Evolutionary conservation across 208 protist genomes (phyloP).

Genomic region (Willaertia magna): DNA sequence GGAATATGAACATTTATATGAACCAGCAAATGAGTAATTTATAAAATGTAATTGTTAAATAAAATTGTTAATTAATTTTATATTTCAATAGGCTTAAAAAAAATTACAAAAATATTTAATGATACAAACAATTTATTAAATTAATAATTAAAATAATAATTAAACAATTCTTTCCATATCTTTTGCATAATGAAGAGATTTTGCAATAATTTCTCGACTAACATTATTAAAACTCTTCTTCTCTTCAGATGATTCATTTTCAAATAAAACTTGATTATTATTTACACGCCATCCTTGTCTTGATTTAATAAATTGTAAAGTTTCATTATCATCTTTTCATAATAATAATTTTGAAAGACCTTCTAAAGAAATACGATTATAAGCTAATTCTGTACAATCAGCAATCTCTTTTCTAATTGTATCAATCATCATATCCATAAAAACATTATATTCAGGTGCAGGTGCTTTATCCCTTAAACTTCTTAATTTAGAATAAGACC

Average conservation of each 20-base stretch:
- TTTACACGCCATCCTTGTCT: background rate
- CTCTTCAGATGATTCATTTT: background rate
- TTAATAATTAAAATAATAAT: background rate
- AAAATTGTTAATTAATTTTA: background rate
- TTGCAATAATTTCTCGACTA: slow-evolving; percentile 12
- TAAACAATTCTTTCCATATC: slow-evolving; percentile 28
- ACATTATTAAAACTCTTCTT: background rate
- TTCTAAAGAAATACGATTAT: slow-evolving; percentile 51
- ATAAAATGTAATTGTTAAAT: background rate
- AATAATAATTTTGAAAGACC: slow-evolving; percentile 68
- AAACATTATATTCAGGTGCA: slow-evolving; percentile 64
- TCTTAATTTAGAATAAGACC: slow-evolving; percentile 75
- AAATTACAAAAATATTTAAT: background rate
- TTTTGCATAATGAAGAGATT: slow-evolving; percentile 20
- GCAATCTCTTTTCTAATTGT: slow-evolving; percentile 73
- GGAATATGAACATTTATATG: background rate
- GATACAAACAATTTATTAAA: background rate
- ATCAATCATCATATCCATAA: slow-evolving; percentile 67
- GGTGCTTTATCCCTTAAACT: slow-evolving; percentile 60
- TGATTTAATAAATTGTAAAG: slow-evolving; percentile 38
- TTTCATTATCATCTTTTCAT: slow-evolving; percentile 50
- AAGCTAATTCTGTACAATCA: slow-evolving; percentile 62
- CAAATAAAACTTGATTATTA: background rate
- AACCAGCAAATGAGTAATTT: background rate
- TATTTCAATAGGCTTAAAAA: background rate